Base-by-base conservation (phyloP, 176 grass and related monocot species). In the Musa beccarii region DNA sequence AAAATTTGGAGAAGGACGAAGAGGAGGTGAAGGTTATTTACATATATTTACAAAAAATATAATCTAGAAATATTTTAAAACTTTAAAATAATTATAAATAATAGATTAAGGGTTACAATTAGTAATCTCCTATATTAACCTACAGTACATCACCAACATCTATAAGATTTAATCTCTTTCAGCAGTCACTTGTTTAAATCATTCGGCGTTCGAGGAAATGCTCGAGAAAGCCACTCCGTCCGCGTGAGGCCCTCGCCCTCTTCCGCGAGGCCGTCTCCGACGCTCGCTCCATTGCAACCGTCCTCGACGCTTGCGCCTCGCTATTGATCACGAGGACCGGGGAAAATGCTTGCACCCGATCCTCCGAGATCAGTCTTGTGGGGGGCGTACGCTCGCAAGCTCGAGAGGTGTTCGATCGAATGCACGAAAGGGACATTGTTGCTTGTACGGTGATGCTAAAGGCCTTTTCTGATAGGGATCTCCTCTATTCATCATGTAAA, bases 361-460 rank as follows among this genome's bases (percentile, higher is more conserved):
- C 16, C 17, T 70, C 49, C 1, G 43, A 20, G 17, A 51, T 16
- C 68, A 11, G 49, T 11, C 68, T 51, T 9, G 68, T 51, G 5
- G 25, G 15, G 19, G n/a, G 50, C 49, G 29, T 70, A 21, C 68
- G 16, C 68, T 12, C 14, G 11, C 43, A 51, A 11, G 68, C 68
- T 4, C 43, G 68, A 12, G 20, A 66, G 53, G 76, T 87, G 85
- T 83, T 87, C 51, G 81, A 83, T 22, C 63, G 54, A 80, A 87
- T 87, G 85, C 71, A 12, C 51, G 77, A 76, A 8, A 87, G 81
- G 53, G 80, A 83, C 64, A 81, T 83, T 24, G 81, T 87, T 50
- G 20, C 85, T 59, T 87, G 85, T 76, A 83, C 81, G 49, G 74
- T 77, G 78, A 80, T 87, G 26, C 66, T 87, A 10, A 51, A 75